phyloP scores from a whole-genome alignment of 2,329 filamentous ascomycete genomes.

The Verticillium nonalfalfae region DNA sequence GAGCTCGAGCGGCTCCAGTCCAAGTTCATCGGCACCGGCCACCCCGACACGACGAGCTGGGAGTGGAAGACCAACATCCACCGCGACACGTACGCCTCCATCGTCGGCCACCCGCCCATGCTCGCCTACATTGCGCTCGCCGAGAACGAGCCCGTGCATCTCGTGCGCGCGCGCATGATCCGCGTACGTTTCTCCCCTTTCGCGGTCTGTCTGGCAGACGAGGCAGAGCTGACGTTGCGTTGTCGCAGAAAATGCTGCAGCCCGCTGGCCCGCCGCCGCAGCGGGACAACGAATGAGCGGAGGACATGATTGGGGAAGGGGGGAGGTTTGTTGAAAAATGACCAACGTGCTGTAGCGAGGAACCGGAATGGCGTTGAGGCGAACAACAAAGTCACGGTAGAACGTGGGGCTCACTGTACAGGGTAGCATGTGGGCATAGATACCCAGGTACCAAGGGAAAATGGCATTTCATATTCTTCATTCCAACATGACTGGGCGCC shows the following conservation, averaged over 20 bases:
- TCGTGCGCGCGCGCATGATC: slow-evolving; percentile 73
- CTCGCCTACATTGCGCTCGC: slow-evolving; percentile 86
- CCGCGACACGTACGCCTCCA: slow-evolving; percentile 85
- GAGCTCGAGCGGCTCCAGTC: slow-evolving; percentile 96
- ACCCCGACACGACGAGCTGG: slow-evolving; percentile 94
- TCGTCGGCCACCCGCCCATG: slow-evolving; percentile 83
- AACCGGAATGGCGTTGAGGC: slow-evolving; percentile 17
- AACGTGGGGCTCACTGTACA: neutral
- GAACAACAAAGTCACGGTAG: neutral
- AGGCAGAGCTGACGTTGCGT: neutral
- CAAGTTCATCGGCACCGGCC: slow-evolving; percentile 92
- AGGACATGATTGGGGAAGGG: too few relatives aligned
- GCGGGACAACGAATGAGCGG: neutral
- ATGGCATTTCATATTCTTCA: neutral
- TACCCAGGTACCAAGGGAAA: slow-evolving; percentile 12
- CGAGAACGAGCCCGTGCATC: slow-evolving; percentile 76
- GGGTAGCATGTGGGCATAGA: slow-evolving; percentile 7
- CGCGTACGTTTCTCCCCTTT: slow-evolving; percentile 47
- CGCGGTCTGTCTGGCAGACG: neutral
- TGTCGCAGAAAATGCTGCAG: slow-evolving; percentile 61
- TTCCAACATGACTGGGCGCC: too few relatives aligned
- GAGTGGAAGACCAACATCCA: slow-evolving; percentile 96
- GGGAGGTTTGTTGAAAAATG: too few relatives aligned
- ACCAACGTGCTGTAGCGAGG: too few relatives aligned
- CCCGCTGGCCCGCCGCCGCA: slow-evolving; percentile 53